phyloP scores from a whole-genome alignment of 176 grass and related monocot genomes.

The Eremochloa ophiuroides region DNA sequence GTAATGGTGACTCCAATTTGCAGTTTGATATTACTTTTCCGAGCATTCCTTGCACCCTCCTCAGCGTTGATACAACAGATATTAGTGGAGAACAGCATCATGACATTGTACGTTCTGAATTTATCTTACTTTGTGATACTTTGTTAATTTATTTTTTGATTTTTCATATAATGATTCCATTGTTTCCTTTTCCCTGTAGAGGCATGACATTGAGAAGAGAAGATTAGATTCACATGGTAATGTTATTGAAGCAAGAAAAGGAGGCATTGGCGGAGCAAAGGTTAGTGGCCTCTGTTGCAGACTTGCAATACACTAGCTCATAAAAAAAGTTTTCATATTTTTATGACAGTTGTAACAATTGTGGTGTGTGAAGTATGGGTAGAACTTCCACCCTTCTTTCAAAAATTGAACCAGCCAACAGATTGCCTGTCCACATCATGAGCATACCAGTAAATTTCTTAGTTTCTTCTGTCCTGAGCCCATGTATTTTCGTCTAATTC shows the following conservation, averaged over 20 bases:
- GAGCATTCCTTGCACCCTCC: conserved; percentile 79
- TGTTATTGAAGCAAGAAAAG: conserved; percentile 79
- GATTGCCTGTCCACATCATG: too few species aligned
- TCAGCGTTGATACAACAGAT: conserved; percentile 87
- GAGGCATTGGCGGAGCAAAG: conserved; percentile 82
- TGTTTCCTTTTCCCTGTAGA: conserved; percentile 41
- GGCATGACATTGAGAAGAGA: conserved; percentile 85
- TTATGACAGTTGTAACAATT: not conserved
- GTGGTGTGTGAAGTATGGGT: conserved; percentile 16
- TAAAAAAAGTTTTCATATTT: not conserved
- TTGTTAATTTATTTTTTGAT: conserved; percentile 5
- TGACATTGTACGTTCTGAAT: conserved; percentile 64
- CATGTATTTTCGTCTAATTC: not conserved
- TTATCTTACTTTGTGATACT: conserved; percentile 20
- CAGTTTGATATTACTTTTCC: conserved; percentile 98
- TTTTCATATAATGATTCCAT: conserved; percentile 6
- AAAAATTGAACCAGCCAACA: not conserved
- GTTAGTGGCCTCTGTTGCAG: conserved; percentile 41
- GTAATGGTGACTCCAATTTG: conserved; percentile 42
- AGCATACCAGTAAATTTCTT: not conserved
- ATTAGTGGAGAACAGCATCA: conserved; percentile 96
- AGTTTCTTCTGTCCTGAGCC: not conserved
- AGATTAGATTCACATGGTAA: conserved; percentile 61
- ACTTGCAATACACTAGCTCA: not conserved
- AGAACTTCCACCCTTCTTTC: not conserved